Percentiles rank a stretch among this genome's conserved stretches.
These are phyloP conservation scores for Pichia sp. DNA, from an alignment of 1,139 yeast genomes.

Conservation along the genomic window DNA sequence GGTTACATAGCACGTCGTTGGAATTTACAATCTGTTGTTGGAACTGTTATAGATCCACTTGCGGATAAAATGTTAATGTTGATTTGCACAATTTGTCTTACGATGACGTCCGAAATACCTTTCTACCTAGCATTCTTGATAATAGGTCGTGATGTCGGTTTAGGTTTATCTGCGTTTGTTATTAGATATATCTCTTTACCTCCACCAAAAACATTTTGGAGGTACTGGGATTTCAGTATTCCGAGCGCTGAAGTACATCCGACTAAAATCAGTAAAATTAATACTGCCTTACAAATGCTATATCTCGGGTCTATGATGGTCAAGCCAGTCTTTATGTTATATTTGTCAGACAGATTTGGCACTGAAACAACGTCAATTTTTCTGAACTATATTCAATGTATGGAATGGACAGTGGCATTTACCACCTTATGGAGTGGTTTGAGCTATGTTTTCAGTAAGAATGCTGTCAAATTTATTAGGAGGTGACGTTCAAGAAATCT, in stretches of 20 bases:
- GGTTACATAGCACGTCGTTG: constrained; percentile 82
- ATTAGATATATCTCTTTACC: constrained; percentile 71
- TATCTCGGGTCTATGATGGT: constrained; percentile 73
- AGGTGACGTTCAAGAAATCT: too few relatives aligned
- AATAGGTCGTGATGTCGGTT: constrained; percentile 74
- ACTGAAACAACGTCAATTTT: constrained; percentile 20
- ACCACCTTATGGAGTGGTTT: constrained; percentile 79
- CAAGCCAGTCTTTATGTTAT: constrained; percentile 48
- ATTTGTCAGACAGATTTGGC: constrained; percentile 19
- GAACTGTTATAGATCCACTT: constrained; percentile 88
- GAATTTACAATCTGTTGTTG: constrained; percentile 73
- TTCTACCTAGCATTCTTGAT: constrained; percentile 62
- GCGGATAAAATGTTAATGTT: constrained; percentile 93
- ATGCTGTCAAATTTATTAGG: constrained; percentile 45
- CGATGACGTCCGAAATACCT: constrained; percentile 64
- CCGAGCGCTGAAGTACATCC: constrained; percentile 90
- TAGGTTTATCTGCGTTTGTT: constrained; percentile 70
- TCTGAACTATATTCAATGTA: constrained; percentile 27
- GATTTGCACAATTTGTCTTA: constrained; percentile 69
- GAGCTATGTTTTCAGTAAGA: constrained; percentile 61
- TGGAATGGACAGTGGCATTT: constrained; percentile 58
- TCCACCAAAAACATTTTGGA: constrained; percentile 60
- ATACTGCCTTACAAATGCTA: constrained; percentile 88
- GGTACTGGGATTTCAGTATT: constrained; percentile 70
- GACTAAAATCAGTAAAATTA: constrained; percentile 76